phyloP scores from a whole-genome alignment of 495 filamentous ascomycete species.

The Copromyces sp. region DNA sequence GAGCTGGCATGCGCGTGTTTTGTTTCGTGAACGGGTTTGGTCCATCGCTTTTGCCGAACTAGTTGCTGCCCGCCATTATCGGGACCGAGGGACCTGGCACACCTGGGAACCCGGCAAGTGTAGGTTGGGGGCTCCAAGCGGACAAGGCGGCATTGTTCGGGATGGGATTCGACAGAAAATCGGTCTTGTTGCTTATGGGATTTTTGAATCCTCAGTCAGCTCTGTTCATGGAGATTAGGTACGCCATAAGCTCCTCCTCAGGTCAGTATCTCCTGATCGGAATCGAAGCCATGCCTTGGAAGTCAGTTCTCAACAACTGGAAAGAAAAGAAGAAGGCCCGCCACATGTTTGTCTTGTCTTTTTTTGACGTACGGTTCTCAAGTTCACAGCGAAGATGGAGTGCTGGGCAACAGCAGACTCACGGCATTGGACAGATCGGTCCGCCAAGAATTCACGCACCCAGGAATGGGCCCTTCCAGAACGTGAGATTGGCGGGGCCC shows the following conservation, averaged over 20 bases:
- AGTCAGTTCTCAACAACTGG: background rate
- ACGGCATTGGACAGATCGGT: background rate
- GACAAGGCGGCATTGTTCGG: background rate
- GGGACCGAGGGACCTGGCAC: background rate
- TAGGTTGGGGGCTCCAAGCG: background rate
- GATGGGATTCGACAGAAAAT: background rate
- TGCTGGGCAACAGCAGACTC: background rate
- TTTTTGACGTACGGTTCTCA: too few relatives aligned
- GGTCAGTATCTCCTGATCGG: background rate
- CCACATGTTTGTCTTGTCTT: background rate
- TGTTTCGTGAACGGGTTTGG: background rate
- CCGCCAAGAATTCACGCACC: background rate
- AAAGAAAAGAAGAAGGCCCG: background rate
- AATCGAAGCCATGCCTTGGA: background rate
- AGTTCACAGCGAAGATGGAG: background rate
- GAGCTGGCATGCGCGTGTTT: background rate
- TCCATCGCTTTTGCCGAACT: background rate
- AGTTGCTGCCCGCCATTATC: background rate
- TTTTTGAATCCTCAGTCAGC: background rate
- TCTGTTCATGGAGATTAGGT: background rate
- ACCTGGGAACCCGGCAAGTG: background rate
- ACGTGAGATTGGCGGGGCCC: slow-evolving; percentile 6
- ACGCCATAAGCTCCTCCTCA: background rate
- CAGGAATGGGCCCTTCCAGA: slow-evolving; percentile 16
- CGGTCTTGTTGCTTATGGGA: background rate